These are phyloP conservation scores for Rhynchosporium agropyri DNA, from an alignment of 2,329 filamentous ascomycete species.

Conservation along the genomic window DNA sequence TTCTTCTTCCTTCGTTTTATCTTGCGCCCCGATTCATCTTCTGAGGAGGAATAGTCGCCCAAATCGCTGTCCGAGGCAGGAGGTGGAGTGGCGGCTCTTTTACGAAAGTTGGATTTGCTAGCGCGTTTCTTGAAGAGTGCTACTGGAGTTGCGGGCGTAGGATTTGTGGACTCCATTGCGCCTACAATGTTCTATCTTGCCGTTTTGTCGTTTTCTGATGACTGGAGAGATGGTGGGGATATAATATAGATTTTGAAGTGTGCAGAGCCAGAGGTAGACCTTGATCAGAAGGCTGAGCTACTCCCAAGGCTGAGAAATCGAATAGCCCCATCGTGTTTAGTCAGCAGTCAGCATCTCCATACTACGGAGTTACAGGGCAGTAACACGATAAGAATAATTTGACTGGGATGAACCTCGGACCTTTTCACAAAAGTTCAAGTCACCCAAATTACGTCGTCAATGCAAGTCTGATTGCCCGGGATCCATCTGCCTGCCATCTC, in stretches of 20 bases:
- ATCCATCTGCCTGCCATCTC: constrained; percentile 11
- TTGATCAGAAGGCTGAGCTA: not conserved
- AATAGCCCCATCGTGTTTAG: constrained; percentile 42
- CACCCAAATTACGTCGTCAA: constrained; percentile 39
- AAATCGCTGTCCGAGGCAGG: constrained; percentile 64
- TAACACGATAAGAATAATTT: not conserved
- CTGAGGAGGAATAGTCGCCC: constrained; percentile 67
- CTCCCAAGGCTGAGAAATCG: constrained; percentile 69
- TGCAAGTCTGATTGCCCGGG: constrained; percentile 18
- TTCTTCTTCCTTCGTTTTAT: constrained; percentile 80
- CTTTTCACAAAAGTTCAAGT: constrained; percentile 11
- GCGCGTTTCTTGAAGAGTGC: constrained; percentile 85
- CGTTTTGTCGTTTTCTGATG: not conserved
- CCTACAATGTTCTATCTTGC: not conserved
- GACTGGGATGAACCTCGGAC: constrained; percentile 16
- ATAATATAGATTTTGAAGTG: not conserved
- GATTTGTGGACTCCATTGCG: constrained; percentile 21
- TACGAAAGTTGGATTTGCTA: constrained; percentile 75
- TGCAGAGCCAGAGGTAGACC: not conserved
- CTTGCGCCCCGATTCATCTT: constrained; percentile 74
- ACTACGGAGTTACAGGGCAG: too few species aligned
- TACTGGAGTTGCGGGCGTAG: constrained; percentile 42
- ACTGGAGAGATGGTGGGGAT: not conserved
- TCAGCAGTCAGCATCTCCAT: too few species aligned
- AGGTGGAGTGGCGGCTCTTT: constrained; percentile 78